These are phyloP conservation scores for Porodaedalea pini DNA, from an alignment of 1,284 basidiomycete species.

Conservation along the genomic window DNA sequence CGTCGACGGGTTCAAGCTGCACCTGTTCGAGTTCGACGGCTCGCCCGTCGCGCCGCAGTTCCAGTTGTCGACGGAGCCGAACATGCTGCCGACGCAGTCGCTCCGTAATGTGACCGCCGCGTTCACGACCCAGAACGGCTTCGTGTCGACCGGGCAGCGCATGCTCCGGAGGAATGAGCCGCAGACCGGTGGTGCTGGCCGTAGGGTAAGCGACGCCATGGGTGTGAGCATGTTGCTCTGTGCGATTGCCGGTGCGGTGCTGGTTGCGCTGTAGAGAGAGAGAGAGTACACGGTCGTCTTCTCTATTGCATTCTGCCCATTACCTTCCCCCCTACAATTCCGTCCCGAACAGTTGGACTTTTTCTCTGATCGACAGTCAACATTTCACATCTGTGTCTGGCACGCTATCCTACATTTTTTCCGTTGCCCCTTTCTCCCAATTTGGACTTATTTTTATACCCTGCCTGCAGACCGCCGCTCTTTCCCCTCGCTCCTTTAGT, in stretches of 20 bases:
- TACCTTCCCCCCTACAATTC: background rate
- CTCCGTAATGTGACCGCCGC: slow-evolving; percentile 45
- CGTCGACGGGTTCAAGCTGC: slow-evolving; percentile 54
- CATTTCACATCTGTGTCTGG: slow-evolving; percentile 9
- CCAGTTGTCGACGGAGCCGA: slow-evolving; percentile 54
- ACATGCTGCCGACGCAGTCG: slow-evolving; percentile 59
- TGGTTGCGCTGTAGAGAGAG: slow-evolving; percentile 9
- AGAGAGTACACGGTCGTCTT: no score
- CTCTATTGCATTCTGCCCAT: background rate
- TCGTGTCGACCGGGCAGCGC: slow-evolving; percentile 12
- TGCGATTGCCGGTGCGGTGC: slow-evolving; percentile 1
- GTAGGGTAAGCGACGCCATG: background rate
- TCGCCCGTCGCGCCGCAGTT: slow-evolving; percentile 57
- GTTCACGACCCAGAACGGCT: slow-evolving; percentile 17
- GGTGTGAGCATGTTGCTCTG: slow-evolving; percentile 5
- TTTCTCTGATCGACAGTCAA: background rate
- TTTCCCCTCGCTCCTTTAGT: background rate
- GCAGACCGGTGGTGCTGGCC: slow-evolving; percentile 6
- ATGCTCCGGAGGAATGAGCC: background rate
- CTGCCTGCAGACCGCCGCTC: slow-evolving; percentile 15
- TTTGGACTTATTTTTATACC: slow-evolving; percentile 14
- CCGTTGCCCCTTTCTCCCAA: background rate
- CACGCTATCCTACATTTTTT: slow-evolving; percentile 1
- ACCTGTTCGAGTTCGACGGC: slow-evolving; percentile 65
- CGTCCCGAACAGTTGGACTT: background rate